These are phyloP conservation scores for Rutidosis leptorrhynchoides DNA, from an alignment of 129 eudicot genomes.

Conservation along the genomic window DNA sequence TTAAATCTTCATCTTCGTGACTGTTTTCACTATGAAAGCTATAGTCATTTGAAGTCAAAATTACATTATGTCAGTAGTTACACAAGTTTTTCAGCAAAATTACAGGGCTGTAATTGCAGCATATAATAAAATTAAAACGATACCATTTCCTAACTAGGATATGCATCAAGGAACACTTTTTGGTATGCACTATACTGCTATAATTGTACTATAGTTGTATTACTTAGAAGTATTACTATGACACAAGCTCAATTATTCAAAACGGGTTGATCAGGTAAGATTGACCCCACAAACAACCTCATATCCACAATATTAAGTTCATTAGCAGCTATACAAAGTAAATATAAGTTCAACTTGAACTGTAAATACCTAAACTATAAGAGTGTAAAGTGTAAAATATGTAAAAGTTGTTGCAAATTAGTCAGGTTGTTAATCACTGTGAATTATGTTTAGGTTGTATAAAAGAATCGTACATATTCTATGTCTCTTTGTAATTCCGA, in stretches of 20 bases:
- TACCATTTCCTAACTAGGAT: neutral
- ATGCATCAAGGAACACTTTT: neutral
- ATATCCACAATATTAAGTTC: neutral
- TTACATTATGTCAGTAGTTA: neutral
- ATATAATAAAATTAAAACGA: neutral
- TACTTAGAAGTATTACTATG: neutral
- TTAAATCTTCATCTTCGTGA: neutral
- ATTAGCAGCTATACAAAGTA: too few relatives aligned
- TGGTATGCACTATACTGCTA: neutral
- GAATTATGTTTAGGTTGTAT: too few relatives aligned
- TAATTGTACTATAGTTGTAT: neutral
- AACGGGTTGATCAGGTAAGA: neutral
- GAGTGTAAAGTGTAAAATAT: too few relatives aligned
- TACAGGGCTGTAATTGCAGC: neutral
- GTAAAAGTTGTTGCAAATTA: too few relatives aligned
- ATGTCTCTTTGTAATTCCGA: too few relatives aligned
- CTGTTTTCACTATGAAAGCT: neutral
- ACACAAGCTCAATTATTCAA: neutral
- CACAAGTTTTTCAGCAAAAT: neutral
- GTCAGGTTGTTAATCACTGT: too few relatives aligned
- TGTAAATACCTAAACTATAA: too few relatives aligned
- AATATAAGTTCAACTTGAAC: too few relatives aligned
- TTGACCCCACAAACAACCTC: neutral
- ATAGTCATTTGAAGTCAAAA: neutral
- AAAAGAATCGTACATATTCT: too few relatives aligned